Evolutionary conservation across 2,329 filamentous ascomycete species (phyloP).

Genomic region (Coniochaeta hoffmannii): DNA sequence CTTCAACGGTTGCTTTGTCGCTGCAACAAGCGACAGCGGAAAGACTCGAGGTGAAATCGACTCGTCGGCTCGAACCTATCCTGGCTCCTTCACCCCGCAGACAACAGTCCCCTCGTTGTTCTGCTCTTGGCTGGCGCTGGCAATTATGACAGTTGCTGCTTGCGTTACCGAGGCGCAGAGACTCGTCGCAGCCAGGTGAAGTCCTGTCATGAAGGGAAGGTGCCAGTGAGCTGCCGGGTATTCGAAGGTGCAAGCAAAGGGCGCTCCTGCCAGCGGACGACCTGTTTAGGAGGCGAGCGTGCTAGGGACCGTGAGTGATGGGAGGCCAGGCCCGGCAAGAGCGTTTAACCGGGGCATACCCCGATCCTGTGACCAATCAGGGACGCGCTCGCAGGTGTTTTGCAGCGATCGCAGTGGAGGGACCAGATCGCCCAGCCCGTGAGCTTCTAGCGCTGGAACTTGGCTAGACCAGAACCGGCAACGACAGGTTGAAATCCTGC

Average conservation of each 20-base stretch:
- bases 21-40: neutral
- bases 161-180: neutral
- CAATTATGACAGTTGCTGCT: neutral
- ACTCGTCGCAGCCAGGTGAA: neutral
- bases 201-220: slow-evolving; percentile 1
- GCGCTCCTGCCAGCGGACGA: neutral
- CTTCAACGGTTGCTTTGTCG: neutral
- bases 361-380: neutral
- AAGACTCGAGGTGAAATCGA: neutral
- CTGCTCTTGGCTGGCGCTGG: neutral
- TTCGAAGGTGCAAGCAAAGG: neutral
- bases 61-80: neutral
- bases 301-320: neutral
- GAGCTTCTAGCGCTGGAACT: neutral
- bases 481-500: neutral
- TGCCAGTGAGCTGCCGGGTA: neutral
- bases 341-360: neutral
- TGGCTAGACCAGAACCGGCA: neutral
- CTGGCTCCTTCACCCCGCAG: neutral
- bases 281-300: neutral
- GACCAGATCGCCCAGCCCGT: neutral
- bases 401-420: neutral
- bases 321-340: neutral
- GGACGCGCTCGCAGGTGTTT: neutral
- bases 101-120: neutral